These are phyloP conservation scores for Hericium alpestre DNA, from an alignment of 768 basidiomycete genomes.

Conservation along the genomic window DNA sequence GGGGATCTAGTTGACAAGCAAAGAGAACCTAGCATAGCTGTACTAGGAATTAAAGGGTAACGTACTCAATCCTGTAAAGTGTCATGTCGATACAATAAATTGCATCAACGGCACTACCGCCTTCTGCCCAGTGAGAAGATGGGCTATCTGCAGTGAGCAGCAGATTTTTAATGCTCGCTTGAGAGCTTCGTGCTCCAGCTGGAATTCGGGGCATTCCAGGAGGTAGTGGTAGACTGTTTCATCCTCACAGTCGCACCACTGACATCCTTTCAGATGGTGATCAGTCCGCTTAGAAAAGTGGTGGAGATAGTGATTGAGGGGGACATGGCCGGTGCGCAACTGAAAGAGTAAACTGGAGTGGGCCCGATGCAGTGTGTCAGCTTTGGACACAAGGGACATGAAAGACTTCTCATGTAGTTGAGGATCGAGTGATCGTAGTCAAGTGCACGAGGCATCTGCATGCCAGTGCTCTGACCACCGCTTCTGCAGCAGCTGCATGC, in stretches of 20 bases:
- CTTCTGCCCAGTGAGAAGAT: neutral
- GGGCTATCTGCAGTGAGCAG: neutral
- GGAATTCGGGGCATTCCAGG: neutral
- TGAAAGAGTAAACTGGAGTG: neutral
- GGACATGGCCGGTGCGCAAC: neutral
- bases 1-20: neutral
- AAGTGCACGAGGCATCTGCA: no score
- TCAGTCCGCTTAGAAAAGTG: neutral
- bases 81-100: neutral
- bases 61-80: neutral
- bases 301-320: neutral
- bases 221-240: neutral
- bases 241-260: neutral
- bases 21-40: neutral
- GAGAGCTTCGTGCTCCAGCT: neutral
- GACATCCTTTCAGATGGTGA: neutral
- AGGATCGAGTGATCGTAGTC: no score
- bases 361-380: no score
- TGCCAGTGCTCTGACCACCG: no score
- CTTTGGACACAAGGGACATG: no score
- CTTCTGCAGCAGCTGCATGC: no score
- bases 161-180: neutral
- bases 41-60: neutral
- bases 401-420: no score
- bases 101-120: neutral